Base-by-base conservation (phyloP, 208 protist species). In the Wallacemonas sp. region DNA sequence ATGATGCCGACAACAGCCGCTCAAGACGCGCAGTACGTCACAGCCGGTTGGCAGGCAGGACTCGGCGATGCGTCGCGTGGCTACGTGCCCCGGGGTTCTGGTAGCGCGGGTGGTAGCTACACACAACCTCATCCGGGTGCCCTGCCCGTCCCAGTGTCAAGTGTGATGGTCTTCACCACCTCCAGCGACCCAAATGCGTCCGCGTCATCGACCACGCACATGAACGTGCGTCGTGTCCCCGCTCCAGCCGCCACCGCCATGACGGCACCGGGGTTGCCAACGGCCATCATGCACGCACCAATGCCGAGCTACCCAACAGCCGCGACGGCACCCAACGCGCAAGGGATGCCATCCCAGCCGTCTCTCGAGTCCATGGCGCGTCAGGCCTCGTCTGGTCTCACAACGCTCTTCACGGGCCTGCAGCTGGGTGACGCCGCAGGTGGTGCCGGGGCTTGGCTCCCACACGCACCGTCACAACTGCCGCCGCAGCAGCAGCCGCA, bases 121-220 rank as follows among this genome's bases (percentile, higher is more conserved):
- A 39, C 52, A 29, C 52, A 33, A 29, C 52, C 26, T 4, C 30
- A 34, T 5, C 52, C 23, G n/a, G 52, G 2, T 9, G 12, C 30
- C 6, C 11, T 23, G 9, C 5, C 47, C 17, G 21, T 55, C 21
- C 9, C 36, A 41, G 36, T 6, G 36, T 41, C 36, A 41, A 14
- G 36, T 6, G 30, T 55, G 47, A 2, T 58, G 16, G n/a, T 58
- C 9, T 58, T n/a, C n/a, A n/a, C n/a, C n/a, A n/a, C n/a, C n/a
- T n/a, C n/a, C n/a, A n/a, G 38, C 52, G 32, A 58, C 52, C 52
- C 52, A 5, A 38, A 34, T 24, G 52, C 52, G 6, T 58, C 52
- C 29, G 52, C 29, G 4, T 6, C 52, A 3, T 58, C 52, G n/a
- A 58, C 52, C 0, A 21, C 32, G 52, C 2, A 30, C 52, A 58